A percentile compares a stretch with the other conserved stretches of the same genome.
phyloP scores from a whole-genome alignment of 306 rosid species.

The Cajanus cajan region DNA sequence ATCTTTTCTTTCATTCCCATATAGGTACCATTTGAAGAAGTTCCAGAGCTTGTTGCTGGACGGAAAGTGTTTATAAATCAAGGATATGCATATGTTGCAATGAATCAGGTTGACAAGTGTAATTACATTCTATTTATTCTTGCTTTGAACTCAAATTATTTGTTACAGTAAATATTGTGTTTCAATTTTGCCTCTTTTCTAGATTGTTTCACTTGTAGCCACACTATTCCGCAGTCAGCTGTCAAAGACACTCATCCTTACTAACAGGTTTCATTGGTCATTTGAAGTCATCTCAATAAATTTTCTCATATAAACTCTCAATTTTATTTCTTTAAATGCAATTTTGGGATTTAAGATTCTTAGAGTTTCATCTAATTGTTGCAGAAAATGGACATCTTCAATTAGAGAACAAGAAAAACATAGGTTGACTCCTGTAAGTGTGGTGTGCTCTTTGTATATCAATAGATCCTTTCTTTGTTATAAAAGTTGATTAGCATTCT shows the following conservation, averaged over 20 bases:
- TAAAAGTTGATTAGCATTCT: constrained; percentile 34
- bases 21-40: constrained; percentile 95
- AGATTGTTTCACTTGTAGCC: constrained; percentile 83
- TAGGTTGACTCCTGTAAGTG: constrained; percentile 88
- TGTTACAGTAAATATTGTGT: constrained; percentile 7
- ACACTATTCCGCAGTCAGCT: constrained; percentile 80
- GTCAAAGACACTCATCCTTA: constrained; percentile 76
- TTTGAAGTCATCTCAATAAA: constrained; percentile 8
- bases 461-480: not conserved
- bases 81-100: constrained; percentile 83
- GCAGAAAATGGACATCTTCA: constrained; percentile 92
- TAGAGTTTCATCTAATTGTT: constrained; percentile 37
- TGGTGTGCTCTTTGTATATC: constrained; percentile 7
- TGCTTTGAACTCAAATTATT: not conserved
- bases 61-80: constrained; percentile 73
- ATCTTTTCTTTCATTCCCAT: constrained; percentile 19
- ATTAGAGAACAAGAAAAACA: constrained; percentile 74
- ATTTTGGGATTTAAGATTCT: constrained; percentile 14
- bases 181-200: constrained; percentile 25
- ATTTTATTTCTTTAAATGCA: not conserved
- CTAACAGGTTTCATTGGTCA: constrained; percentile 67
- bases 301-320: constrained; percentile 9
- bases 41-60: constrained; percentile 91
- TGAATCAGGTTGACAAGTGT: constrained; percentile 67
- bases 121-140: constrained; percentile 21